These are phyloP conservation scores for Phytophthora pluvialis DNA, from an alignment of 352 stramenopile species.

Conservation along the genomic window DNA sequence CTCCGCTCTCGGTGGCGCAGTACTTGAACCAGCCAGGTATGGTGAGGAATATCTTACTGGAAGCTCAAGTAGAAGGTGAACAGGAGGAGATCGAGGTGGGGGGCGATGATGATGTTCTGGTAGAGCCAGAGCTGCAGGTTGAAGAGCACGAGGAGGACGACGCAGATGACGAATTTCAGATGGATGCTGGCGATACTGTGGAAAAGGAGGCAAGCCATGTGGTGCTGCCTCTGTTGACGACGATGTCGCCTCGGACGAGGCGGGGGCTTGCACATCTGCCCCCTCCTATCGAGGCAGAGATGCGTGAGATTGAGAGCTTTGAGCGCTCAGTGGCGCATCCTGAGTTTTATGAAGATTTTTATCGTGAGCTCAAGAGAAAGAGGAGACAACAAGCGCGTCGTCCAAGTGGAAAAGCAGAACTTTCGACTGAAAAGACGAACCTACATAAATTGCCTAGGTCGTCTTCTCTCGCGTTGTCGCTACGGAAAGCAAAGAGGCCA, in stretches of 20 bases:
- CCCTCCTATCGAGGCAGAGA: constrained; percentile 39
- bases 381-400: constrained; percentile 14
- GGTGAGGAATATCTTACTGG: constrained; percentile 38
- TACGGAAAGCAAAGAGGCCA: constrained; percentile 10
- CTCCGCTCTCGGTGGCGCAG: constrained; percentile 36
- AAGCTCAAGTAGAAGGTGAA: constrained; percentile 5
- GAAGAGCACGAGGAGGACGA: constrained; percentile 2
- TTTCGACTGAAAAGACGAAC: not conserved
- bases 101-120: not conserved
- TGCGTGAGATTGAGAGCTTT: constrained; percentile 50
- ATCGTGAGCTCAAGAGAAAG: constrained; percentile 38
- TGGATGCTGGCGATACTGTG: not conserved
- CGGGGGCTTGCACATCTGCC: constrained; percentile 49
- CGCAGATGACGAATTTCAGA: not conserved
- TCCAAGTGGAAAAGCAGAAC: not conserved
- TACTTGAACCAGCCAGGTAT: constrained; percentile 57
- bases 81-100: not conserved
- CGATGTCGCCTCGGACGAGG: constrained; percentile 56
- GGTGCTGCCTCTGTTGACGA: constrained; percentile 51
- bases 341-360: constrained; percentile 37
- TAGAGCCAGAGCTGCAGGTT: constrained; percentile 1
- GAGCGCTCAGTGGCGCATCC: constrained; percentile 42
- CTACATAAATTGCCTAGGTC: constrained; percentile 6
- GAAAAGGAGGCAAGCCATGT: constrained; percentile 1
- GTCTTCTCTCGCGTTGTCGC: not conserved